Evolutionary conservation across 2,329 filamentous ascomycete species (phyloP), one percentile per base, ranked within the genome.

Genomic region (Colletotrichum abscissum): DNA sequence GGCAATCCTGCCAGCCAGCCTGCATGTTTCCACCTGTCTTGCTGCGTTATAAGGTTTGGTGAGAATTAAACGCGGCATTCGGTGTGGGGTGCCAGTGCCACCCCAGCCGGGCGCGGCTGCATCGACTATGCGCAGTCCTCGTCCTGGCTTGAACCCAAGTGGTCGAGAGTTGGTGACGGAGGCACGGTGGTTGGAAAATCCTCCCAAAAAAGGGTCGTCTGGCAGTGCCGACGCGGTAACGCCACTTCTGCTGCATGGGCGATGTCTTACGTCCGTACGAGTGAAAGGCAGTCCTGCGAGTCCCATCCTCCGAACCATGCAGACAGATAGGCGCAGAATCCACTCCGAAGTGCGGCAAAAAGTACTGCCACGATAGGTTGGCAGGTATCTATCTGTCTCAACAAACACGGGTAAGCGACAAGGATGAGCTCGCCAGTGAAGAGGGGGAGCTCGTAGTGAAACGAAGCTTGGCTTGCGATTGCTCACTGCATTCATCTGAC

Each of bases 271-370:
- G 60, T 22, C 46, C 60, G 60, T 35, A 52, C 30, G 60, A 8
- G 42, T n/a, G 9, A 49, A 49, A 49, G 42, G 42, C 19, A 19
- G 16, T 49, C 16, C 38, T 7, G 26, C n/a, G 5, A 28, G 4
- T 16, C n/a, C 16, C 28, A 14, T 54, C 22, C 28, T 54, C 65
- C 66, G 65, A 69, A 54, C 67, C 52, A 28, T 69, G 65, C 59
- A 72, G 69, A 42, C 24, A 46, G 26, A 11, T 35, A n/a, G 28
- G n/a, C 46, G 14, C 60, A 33, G 14, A 54, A 19, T 6, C 19
- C 42, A 19, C 19, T 42, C 14, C 26, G 35, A 54, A 26, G 28
- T 28, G 46, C 28, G 14, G 46, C 28, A 33, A 30, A 52, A 22
- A 49, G 16, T 46, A 2, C 38, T 12, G 38, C 19, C n/a, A 9